A percentile compares a stretch with the other conserved stretches of the same genome.
Evolutionary conservation across 345 rosid species (phyloP).

Genomic region (Luvunga scandens): DNA sequence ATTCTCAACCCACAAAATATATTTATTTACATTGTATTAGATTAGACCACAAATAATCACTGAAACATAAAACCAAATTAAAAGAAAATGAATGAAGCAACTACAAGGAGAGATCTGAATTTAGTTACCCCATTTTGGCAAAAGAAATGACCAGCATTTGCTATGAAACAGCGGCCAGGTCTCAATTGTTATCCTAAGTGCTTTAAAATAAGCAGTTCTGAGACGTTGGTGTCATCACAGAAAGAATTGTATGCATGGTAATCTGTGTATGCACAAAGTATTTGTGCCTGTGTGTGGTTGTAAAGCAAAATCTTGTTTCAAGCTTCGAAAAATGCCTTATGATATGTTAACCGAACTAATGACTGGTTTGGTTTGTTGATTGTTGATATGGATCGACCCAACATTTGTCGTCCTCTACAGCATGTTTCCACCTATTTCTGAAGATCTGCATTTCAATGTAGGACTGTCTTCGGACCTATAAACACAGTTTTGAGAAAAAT

Average conservation of each 20-base stretch:
- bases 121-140: not conserved
- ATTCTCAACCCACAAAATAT: not conserved
- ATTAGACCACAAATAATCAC: not conserved
- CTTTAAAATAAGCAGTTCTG: not conserved
- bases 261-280: not conserved
- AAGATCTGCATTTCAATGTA: constrained; percentile 67
- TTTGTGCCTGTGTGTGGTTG: not conserved
- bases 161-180: not conserved
- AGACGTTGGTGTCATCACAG: not conserved
- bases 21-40: constrained; percentile 2
- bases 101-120: not conserved
- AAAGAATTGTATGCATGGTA: not conserved
- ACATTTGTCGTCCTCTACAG: constrained; percentile 59
- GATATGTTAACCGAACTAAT: not conserved
- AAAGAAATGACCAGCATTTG: not conserved
- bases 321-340: not conserved
- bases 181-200: not conserved
- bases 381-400: constrained; percentile 77
- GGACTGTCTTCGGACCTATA: constrained; percentile 79
- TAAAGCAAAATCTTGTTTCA: not conserved
- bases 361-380: constrained; percentile 21
- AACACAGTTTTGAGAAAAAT: not conserved
- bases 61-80: not conserved
- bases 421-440: constrained; percentile 66
- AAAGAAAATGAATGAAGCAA: not conserved